These are phyloP conservation scores for Fusarium sp. DNA, from an alignment of 2,329 filamentous ascomycete species.

Conservation along the genomic window DNA sequence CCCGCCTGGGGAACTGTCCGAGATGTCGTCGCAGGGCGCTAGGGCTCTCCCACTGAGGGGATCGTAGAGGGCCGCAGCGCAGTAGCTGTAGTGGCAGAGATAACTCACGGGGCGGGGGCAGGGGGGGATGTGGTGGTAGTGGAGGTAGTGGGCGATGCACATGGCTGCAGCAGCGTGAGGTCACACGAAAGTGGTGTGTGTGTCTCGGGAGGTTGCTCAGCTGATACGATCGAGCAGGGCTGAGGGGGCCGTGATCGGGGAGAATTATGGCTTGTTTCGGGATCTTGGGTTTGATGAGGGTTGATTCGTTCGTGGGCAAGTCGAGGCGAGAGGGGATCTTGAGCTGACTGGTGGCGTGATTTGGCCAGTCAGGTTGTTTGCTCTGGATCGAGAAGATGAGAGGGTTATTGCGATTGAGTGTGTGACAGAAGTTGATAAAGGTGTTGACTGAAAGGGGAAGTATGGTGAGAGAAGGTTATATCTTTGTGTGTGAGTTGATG, in stretches of 20 bases:
- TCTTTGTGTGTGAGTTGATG: background rate
- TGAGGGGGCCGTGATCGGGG: background rate
- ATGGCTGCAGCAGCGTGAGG: slow-evolving; percentile 47
- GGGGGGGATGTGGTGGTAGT: slow-evolving; percentile 62
- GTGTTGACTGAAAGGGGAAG: background rate
- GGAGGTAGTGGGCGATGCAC: slow-evolving; percentile 64
- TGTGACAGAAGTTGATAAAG: background rate
- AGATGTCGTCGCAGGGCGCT: slow-evolving; percentile 38
- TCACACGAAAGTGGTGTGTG: slow-evolving; percentile 27
- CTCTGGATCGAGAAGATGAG: background rate
- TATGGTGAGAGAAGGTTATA: background rate
- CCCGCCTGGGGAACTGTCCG: slow-evolving; percentile 30
- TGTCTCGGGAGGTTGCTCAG: slow-evolving; percentile 43
- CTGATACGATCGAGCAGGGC: slow-evolving; percentile 31
- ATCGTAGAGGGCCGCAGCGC: slow-evolving; percentile 50
- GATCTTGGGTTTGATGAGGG: background rate
- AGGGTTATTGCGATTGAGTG: background rate
- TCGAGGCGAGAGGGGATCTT: background rate
- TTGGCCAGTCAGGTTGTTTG: slow-evolving; percentile 3
- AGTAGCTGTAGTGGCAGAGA: slow-evolving; percentile 59
- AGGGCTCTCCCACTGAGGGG: slow-evolving; percentile 41
- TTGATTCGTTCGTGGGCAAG: background rate
- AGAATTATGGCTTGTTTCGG: background rate
- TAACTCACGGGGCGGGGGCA: slow-evolving; percentile 57
- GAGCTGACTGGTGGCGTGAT: slow-evolving; percentile 2